phyloP scores from a whole-genome alignment of 805 yeast genomes.

The Candida methanosorbosa region DNA sequence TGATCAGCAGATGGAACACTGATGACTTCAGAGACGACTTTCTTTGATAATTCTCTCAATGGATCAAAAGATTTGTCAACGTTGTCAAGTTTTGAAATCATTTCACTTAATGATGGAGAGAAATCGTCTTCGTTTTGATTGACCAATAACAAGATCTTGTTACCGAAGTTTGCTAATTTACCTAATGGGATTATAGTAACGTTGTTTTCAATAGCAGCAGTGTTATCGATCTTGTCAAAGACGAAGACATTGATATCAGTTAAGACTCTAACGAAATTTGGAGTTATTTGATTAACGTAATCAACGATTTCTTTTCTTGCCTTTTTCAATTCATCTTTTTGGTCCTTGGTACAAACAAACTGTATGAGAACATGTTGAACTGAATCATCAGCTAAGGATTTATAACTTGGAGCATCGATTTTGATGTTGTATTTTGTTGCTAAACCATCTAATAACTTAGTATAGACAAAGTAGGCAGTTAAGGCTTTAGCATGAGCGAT shows the following conservation, averaged over 20 bases:
- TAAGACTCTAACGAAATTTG: constrained; percentile 49
- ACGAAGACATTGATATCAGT: constrained; percentile 63
- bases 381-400: constrained; percentile 32
- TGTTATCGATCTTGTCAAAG: constrained; percentile 33
- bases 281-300: constrained; percentile 64
- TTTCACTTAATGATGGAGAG: constrained; percentile 58
- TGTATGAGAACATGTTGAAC: constrained; percentile 45
- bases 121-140: constrained; percentile 55
- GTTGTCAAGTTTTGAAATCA: constrained; percentile 40
- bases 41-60: constrained; percentile 49
- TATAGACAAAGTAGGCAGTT: constrained; percentile 53
- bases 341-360: constrained; percentile 44
- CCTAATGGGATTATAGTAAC: constrained; percentile 57
- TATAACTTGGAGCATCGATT: constrained; percentile 38
- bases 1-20: constrained; percentile 49
- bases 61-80: constrained; percentile 47
- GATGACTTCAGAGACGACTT: constrained; percentile 43
- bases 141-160: constrained; percentile 47
- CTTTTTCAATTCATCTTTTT: constrained; percentile 37
- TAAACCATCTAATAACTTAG: constrained; percentile 38
- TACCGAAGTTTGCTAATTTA: constrained; percentile 32
- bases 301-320: constrained; percentile 70
- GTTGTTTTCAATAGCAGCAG: constrained; percentile 34
- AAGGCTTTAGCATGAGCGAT: constrained; percentile 67
- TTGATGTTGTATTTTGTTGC: constrained; percentile 33